Evolutionary conservation across 139 green algal species (phyloP), one percentile per base, ranked within the genome.

Genomic region (Chlamydomonas sp.): DNA sequence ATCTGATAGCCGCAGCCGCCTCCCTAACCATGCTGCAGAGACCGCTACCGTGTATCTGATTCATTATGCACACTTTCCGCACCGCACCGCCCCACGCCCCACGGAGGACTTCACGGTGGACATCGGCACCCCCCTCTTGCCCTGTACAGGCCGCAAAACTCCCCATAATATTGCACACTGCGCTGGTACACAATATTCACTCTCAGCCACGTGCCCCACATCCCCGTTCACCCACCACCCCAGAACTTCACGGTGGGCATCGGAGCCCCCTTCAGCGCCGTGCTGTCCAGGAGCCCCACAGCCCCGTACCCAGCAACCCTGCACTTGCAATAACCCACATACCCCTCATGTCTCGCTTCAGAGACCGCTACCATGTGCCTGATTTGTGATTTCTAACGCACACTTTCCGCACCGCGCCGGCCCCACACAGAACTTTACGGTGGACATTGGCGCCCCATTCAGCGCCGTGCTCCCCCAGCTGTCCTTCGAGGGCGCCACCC

Each of bases 401-500:
- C 31, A 49, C 31, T 49, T 49, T 8, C 64, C 67, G 15, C 73
- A 9, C 61, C 12, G 63, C n/a, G 20, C 69, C 63, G 49, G 67
- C 18, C 76, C 2, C 6, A 61, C 60, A 16, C 90, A 96, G 86
- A 95, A 94, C 87, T 97, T 95, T 68, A 85, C 59, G 0, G 95
- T 99, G 6, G 96, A 99, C 93, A 96, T 98, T 72, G 83, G 89
- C 12, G 96, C 77, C 6, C 94, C 96, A 6, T 96, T 96, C 81
- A 78, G 87, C 66, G 96, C 94, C 14, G 79, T 94, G 64, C 91
- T 99, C 77, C 95, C 95, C 1, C 91, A 95, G 76, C 93, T 98
- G 9, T 93, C 94, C 0, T 99, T 98, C 84, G 96, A 98, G 77
- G 94, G 94, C 3, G 96, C 95, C 67, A 98, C 96, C 1, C 91